Evolutionary conservation across 345 rosid genomes (phyloP), one percentile per base, ranked within the genome.

Genomic region (Aquilaria yunnanensis): DNA sequence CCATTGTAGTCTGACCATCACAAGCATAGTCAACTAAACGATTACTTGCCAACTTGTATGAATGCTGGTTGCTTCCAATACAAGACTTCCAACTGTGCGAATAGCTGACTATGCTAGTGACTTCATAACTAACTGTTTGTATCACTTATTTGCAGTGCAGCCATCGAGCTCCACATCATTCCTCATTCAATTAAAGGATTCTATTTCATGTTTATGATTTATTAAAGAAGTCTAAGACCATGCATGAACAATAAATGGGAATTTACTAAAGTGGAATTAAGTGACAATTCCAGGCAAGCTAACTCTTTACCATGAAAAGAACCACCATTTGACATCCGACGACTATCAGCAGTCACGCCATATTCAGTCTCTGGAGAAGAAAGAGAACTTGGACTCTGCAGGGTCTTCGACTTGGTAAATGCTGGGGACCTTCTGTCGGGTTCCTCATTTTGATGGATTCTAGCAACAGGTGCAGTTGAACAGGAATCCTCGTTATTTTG

Each of bases 361-460:
- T 53, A 74, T 62, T 75, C 74, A 53, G 49, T 51, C 37, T 54
- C 56, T 57, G 16, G 37, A 60, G 51, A 53, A 47, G 68, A 66
- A 54, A 47, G 14, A 59, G 71, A 71, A 61, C 63, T 67, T 63
- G 81, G 54, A 43, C 71, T 77, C 64, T 69, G 78, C 47, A 60
- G 63, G 53, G 75, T 45, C 29, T 58, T 56, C 32, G 73, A 52
- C 32, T 43, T 29, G 37, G 59, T 32, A 56, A 29, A 50, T 47
- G 54, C 72, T 4, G 72, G 64, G 13, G 47, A 32, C 32, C 14
- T 56, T 75, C 69, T 68, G 60, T 64, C 65, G 54, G 66, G 73
- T 68, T 71, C 77, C 57, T 70, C 78, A 72, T 60, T 64, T 50
- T 41, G 69, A 54, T 69, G 74, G 43, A 55, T 23, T 62, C 60